A percentile compares a stretch with the other conserved stretches of the same genome.
These are phyloP conservation scores for Rhododendron griersonianum DNA, from an alignment of 148 eudicot species.

Conservation along the genomic window DNA sequence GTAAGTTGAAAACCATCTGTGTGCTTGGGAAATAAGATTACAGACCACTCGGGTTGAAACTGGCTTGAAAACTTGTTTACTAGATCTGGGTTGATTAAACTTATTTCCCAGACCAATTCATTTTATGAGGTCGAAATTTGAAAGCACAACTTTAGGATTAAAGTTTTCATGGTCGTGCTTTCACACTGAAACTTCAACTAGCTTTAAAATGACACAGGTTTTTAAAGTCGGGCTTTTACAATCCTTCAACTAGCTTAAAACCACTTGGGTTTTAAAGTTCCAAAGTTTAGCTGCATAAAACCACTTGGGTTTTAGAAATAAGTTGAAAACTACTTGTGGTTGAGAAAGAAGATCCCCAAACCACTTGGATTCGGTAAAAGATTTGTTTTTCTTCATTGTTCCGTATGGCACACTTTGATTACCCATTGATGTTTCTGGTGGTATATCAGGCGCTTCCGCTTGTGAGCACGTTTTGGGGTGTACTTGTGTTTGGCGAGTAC, in stretches of 20 bases:
- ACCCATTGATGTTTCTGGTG: background rate
- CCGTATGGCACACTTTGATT: background rate
- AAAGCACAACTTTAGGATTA: background rate
- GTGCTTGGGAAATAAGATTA: background rate
- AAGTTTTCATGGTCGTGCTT: background rate
- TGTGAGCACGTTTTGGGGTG: constrained; percentile 84
- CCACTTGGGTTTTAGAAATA: background rate
- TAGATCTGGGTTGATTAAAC: background rate
- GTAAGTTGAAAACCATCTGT: background rate
- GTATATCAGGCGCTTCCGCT: constrained; percentile 63
- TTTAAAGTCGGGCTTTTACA: background rate
- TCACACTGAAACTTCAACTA: background rate
- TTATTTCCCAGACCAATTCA: background rate
- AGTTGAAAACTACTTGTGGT: background rate
- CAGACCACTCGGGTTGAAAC: background rate
- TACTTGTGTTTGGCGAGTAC: constrained; percentile 77
- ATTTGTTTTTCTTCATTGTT: background rate
- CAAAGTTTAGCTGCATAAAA: background rate
- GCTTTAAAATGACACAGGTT: background rate
- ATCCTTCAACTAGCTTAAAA: background rate
- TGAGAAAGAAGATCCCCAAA: background rate
- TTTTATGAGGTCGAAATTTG: background rate
- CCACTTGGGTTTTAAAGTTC: background rate
- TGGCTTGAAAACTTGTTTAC: background rate
- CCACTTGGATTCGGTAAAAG: background rate